Conservation (phyloP, 768 basidiomycete species). For the Suillus cothurnatus region DNA sequence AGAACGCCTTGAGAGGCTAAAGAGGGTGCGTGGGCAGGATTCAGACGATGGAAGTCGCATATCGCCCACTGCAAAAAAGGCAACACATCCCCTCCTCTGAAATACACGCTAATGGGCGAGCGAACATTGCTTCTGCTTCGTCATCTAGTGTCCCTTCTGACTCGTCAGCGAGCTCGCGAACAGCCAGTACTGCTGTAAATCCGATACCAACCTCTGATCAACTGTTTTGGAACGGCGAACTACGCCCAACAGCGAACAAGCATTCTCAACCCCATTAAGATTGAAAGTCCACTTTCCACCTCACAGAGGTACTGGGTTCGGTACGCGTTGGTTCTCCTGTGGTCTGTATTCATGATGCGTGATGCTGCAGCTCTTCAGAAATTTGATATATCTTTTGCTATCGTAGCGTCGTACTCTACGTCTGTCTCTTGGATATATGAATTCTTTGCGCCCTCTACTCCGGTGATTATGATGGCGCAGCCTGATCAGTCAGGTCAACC, state of each 20-base stretch:
- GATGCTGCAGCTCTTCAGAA: slow-evolving; percentile 43
- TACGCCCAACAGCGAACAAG: slow-evolving; percentile 72
- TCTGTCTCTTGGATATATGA: slow-evolving; percentile 75
- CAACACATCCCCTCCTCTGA: slow-evolving; percentile 42
- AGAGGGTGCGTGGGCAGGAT: slow-evolving; percentile 45
- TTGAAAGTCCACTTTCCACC: slow-evolving; percentile 62
- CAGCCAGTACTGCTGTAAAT: slow-evolving; percentile 1
- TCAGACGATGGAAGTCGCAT: slow-evolving; percentile 32
- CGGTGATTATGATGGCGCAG: slow-evolving; percentile 77
- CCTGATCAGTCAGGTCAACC: slow-evolving; percentile 58
- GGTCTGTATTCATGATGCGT: slow-evolving; percentile 5
- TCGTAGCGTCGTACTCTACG: slow-evolving; percentile 73
- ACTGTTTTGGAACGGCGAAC: slow-evolving; percentile 74
- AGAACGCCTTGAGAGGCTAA: slow-evolving; percentile 74
- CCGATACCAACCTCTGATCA: slow-evolving; percentile 36
- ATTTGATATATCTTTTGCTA: slow-evolving; percentile 71
- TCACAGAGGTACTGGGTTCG: slow-evolving; percentile 72
- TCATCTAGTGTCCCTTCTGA: slow-evolving; percentile 24
- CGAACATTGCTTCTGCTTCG: slow-evolving; percentile 25
- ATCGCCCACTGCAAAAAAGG: slow-evolving; percentile 54
- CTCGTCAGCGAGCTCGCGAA: background rate
- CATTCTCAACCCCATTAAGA: slow-evolving; percentile 61
- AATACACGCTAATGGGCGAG: slow-evolving; percentile 22
- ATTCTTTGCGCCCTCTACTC: slow-evolving; percentile 70
- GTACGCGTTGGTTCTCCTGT: slow-evolving; percentile 45